Conservation (phyloP, 1,284 basidiomycete genomes). For the Ceratobasidium sp. region DNA sequence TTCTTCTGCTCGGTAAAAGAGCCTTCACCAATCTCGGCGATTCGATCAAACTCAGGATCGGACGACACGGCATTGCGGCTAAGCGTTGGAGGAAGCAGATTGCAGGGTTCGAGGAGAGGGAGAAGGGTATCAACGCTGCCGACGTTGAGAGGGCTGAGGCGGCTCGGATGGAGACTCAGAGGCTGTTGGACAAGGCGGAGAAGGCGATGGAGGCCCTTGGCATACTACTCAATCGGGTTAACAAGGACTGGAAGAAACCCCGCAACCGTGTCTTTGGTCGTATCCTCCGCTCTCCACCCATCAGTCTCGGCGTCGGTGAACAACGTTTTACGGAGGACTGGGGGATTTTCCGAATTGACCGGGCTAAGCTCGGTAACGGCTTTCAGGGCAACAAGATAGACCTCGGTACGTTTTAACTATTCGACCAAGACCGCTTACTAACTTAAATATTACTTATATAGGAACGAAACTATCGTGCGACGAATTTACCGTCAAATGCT, state of each 20-base stretch:
- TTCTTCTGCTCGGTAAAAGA: conserved; percentile 24
- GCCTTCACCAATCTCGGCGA: conserved; percentile 4
- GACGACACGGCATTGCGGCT: background rate
- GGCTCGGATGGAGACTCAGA: conserved; percentile 11
- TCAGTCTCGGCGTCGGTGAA: conserved; percentile 29
- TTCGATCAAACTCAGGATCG: conserved; percentile 8
- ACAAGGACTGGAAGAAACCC: background rate
- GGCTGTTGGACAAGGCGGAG: conserved; percentile 35
- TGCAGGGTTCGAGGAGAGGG: conserved; percentile 16
- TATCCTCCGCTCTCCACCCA: conserved; percentile 40
- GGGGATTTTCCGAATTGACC: conserved; percentile 3
- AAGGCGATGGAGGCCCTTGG: conserved; percentile 14
- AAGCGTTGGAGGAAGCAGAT: conserved; percentile 10
- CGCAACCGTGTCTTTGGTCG: conserved; percentile 33
- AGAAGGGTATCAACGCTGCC: conserved; percentile 1
- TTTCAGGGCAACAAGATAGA: conserved; percentile 11
- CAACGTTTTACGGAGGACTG: conserved; percentile 37
- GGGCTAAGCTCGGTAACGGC: conserved; percentile 25
- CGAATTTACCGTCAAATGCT: conserved; percentile 38
- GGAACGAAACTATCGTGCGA: conserved; percentile 24
- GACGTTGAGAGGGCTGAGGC: conserved; percentile 8
- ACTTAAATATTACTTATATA: conserved; percentile 27
- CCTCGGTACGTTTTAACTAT: conserved; percentile 28
- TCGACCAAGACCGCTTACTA: conserved; percentile 37
- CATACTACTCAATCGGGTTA: background rate